phyloP scores from a whole-genome alignment of 805 yeast genomes.

The Myxozyma neotropica region DNA sequence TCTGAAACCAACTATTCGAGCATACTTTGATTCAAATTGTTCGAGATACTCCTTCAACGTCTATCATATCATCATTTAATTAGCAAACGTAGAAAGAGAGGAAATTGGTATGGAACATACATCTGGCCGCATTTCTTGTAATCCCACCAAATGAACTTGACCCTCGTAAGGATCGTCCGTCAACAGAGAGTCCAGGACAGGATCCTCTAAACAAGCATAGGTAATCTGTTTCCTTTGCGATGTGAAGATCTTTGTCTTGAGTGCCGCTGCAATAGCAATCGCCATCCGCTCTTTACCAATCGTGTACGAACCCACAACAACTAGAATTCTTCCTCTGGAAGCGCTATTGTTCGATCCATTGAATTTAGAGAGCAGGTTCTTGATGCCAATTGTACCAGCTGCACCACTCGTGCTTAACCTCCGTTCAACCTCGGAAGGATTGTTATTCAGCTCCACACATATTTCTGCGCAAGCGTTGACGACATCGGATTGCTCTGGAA shows the following conservation, averaged over 20 bases:
- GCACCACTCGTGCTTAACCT: conserved; percentile 7
- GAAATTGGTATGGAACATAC: conserved; percentile 4
- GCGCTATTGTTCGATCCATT: conserved; percentile 1
- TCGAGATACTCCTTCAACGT: conserved; percentile 53
- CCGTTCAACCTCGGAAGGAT: conserved; percentile 13
- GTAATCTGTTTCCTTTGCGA: conserved; percentile 52
- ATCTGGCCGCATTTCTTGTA: conserved; percentile 53
- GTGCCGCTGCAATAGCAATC: conserved; percentile 46
- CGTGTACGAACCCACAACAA: conserved; percentile 82
- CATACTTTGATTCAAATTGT: conserved; percentile 51
- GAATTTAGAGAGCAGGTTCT: not conserved
- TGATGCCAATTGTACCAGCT: conserved; percentile 3
- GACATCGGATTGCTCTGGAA: conserved; percentile 76
- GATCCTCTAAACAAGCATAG: conserved; percentile 51
- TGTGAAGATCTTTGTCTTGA: conserved; percentile 47
- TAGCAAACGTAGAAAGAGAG: not conserved
- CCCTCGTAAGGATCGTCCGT: conserved; percentile 51
- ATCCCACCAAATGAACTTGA: conserved; percentile 72
- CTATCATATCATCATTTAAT: conserved; percentile 5
- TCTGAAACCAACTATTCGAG: conserved; percentile 57
- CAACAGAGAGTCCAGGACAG: conserved; percentile 46
- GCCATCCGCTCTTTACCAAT: conserved; percentile 93
- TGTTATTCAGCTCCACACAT: conserved; percentile 46
- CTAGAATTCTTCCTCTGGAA: conserved; percentile 48
- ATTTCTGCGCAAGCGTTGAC: conserved; percentile 61